Percentiles rank a stretch among this genome's conserved stretches.
These are phyloP conservation scores for Tephrocybe sp. DNA, from an alignment of 768 basidiomycete genomes.

Conservation along the genomic window DNA sequence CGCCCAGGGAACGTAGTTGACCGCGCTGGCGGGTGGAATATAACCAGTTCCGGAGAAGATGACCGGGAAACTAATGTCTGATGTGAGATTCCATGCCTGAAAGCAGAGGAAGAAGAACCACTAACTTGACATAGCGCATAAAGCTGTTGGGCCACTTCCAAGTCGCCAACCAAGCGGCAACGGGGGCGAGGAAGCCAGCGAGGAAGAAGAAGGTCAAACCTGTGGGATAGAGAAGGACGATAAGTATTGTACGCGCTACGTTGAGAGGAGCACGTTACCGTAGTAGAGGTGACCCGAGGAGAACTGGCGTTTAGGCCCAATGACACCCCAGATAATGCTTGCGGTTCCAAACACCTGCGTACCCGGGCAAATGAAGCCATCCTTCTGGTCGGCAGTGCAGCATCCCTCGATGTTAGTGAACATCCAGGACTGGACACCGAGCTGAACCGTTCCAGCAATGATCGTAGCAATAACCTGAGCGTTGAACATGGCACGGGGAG, in stretches of 20 bases:
- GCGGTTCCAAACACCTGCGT: constrained; percentile 79
- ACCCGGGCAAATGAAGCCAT: constrained; percentile 68
- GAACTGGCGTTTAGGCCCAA: constrained; percentile 74
- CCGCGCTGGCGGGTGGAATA: constrained; percentile 65
- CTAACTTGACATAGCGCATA: constrained; percentile 62
- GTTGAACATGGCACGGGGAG: constrained; percentile 60
- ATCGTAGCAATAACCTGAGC: constrained; percentile 65
- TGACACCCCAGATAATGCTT: constrained; percentile 78
- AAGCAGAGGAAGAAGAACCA: constrained; percentile 4
- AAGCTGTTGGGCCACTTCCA: constrained; percentile 61
- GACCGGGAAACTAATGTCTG: constrained; percentile 40
- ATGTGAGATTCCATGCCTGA: background rate
- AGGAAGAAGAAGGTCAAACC: constrained; percentile 77
- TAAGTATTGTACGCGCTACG: constrained; percentile 13
- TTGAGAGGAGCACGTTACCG: constrained; percentile 20
- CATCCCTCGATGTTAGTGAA: constrained; percentile 65
- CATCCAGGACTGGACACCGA: constrained; percentile 78
- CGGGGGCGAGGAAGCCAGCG: constrained; percentile 61
- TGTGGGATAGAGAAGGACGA: constrained; percentile 9
- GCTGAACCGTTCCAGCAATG: constrained; percentile 69
- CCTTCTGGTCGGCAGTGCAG: constrained; percentile 49
- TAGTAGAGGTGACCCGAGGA: constrained; percentile 61
- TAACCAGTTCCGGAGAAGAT: constrained; percentile 57
- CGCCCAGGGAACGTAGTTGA: constrained; percentile 69
- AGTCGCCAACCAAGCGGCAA: constrained; percentile 49